These are phyloP conservation scores for Leptodermis oblonga DNA, from an alignment of 257 asterid species.

Conservation along the genomic window DNA sequence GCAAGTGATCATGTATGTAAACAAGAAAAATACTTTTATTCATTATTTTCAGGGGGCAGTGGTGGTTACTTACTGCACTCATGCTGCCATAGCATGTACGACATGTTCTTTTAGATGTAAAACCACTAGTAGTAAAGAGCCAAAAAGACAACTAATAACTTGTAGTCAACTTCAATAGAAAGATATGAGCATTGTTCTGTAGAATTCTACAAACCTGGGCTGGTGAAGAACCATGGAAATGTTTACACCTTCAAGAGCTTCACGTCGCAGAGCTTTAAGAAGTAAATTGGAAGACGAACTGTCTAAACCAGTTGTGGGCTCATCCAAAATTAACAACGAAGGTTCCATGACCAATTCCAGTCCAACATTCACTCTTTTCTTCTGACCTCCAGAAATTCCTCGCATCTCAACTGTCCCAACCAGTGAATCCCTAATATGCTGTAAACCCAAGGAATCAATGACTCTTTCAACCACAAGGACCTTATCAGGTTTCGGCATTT, in stretches of 20 bases:
- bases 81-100: neutral
- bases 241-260: constrained; percentile 95
- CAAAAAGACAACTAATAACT: neutral
- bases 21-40: no score
- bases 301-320: constrained; percentile 95
- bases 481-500: constrained; percentile 83
- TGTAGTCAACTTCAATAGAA: constrained; percentile 1
- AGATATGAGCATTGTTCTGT: neutral
- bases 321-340: constrained; percentile 85
- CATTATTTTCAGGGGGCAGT: no score
- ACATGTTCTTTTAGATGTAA: neutral
- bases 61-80: neutral
- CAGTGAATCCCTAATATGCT: constrained; percentile 78
- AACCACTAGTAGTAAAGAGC: neutral
- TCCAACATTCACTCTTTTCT: constrained; percentile 94
- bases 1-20: neutral
- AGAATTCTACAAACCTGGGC: constrained; percentile 54
- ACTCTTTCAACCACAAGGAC: constrained; percentile 95
- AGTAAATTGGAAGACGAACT: constrained; percentile 92
- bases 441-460: constrained; percentile 90
- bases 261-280: constrained; percentile 88
- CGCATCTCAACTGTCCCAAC: constrained; percentile 93
- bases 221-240: constrained; percentile 98
- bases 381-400: constrained; percentile 97
- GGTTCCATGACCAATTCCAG: constrained; percentile 98